Evolutionary conservation across 2,329 filamentous ascomycete species (phyloP), one percentile per base, ranked within the genome.

Genomic region (Aspergillus texensis): DNA sequence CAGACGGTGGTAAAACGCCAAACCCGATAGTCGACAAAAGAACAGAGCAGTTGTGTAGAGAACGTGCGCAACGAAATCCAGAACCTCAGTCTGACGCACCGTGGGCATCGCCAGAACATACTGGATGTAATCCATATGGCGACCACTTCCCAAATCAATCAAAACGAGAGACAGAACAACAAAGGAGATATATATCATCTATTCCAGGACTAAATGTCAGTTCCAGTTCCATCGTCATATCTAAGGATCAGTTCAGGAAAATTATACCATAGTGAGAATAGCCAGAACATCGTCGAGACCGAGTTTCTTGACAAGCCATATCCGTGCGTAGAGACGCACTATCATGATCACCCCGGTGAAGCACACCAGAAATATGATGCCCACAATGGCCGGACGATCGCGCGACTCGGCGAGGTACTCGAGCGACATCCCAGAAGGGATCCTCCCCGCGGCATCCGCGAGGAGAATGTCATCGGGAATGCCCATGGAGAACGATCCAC

Each of bases 41-140:
- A 85, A 75, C 2, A 86, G 76, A 2, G 84, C 78, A 0, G 80
- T 80, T 1, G 83, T 84, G 68, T 86, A 86, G 62, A 86, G 69
- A 26, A 86, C 78, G 69, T 86, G 84, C 19, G 83, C 82, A 41
- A 73, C 71, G 56, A 84, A 85, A 68, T 86, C 84, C 62, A 83
- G 72, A 0, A 83, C 68, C 67, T 86, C 80, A 0, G 81, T 83
- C 11, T 72, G 19, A 41, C 80, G 74, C 36, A 84, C 75, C 0
- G 76, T 79, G 3, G 74, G 62, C 53, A 81, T 68, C 24, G 79
- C 71, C 48, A 85, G 73, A 4, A 85, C 80, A 68, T 84, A 83
- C 69, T 82, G 70, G 36, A 74, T 72, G 52, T 74, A 74, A 55
- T 72, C 68, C n/a, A 73, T 71, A 53, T 74, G 72, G 16, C 72